Evolutionary conservation across 2,329 filamentous ascomycete species (phyloP), one percentile per base, ranked within the genome.

Genomic region (Phyllosticta capitalensis): DNA sequence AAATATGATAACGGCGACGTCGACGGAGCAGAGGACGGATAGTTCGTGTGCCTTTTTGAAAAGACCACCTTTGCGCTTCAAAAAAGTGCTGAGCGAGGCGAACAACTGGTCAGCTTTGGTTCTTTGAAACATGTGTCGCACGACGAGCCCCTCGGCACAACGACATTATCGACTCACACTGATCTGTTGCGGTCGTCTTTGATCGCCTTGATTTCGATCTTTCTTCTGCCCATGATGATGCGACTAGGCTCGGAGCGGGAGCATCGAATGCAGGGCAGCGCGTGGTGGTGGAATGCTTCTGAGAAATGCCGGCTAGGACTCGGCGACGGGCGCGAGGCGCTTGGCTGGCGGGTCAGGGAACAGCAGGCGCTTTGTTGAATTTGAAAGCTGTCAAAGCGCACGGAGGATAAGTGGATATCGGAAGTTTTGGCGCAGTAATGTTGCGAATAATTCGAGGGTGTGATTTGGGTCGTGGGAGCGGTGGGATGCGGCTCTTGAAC

Each of bases 11-110:
- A 99, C 94, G 49, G 94, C 94, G 66, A 99, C 94, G 74, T 99
- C 94, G 72, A 99, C 94, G 48, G 92, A 96, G 75, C 94, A 99
- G 64, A 99, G 87, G 53, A 99, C 94, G 57, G 92, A 96, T 56
- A 99, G 83, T 81, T 99, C 94, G 74, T 99, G 92, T 58, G 94
- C 94, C 83, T 99, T 99, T 81, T 99, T 99, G 83, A 99, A 99
- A 55, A 99, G 81, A 68, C 94, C 94, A 68, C 92, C 94, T 77
- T 99, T 99, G 78, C 94, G 89, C 82, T 99, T 99, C 67, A 99
- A 80, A 74, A 99, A 99, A 52, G 94, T 99, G 65, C 92, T 96
- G 70, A 20, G 19, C n/a, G 58, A 55, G 50, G 60, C 21, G 26
- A n/a, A 45, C 38, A 14, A 45, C 33, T 12, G 45, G 48, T 60